Evolutionary conservation across 83 land plant genomes (phyloP).

Genomic region (Diphasiastrum complanatum): DNA sequence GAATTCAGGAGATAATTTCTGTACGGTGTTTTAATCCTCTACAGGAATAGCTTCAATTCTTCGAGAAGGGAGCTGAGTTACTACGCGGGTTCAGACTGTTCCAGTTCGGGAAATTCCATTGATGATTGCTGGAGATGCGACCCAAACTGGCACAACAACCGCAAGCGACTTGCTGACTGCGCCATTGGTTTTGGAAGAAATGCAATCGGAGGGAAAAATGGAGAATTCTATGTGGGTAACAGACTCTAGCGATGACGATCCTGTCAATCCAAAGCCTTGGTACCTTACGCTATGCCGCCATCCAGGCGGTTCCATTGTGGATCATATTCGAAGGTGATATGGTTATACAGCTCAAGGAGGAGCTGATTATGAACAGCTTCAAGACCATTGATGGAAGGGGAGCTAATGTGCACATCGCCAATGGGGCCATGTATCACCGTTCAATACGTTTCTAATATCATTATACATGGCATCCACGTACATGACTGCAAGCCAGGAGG

Average conservation of each 20-base stretch:
- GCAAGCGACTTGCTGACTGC: conserved; percentile 58
- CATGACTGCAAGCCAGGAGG: conserved; percentile 48
- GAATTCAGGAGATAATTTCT: too few species aligned
- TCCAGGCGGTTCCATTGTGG: conserved; percentile 52
- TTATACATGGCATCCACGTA: conserved; percentile 44
- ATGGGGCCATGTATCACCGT: conserved; percentile 42
- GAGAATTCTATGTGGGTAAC: conserved; percentile 52
- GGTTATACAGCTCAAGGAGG: conserved; percentile 50
- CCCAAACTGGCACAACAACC: conserved; percentile 46
- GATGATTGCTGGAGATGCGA: too few species aligned
- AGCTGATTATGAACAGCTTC: conserved; percentile 44
- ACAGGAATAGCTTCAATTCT: too few species aligned
- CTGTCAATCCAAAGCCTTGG: conserved; percentile 38
- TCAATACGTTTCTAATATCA: conserved; percentile 43
- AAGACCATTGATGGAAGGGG: conserved; percentile 63
- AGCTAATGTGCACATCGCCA: conserved; percentile 45
- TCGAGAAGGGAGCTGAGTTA: too few species aligned
- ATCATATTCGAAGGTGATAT: conserved; percentile 56
- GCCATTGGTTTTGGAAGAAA: conserved; percentile 52
- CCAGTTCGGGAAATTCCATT: too few species aligned
- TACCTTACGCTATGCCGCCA: conserved; percentile 44
- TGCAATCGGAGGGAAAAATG: conserved; percentile 60
- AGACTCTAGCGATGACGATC: conserved; percentile 47
- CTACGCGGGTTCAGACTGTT: too few species aligned
- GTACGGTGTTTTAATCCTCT: too few species aligned